Base-by-base conservation (phyloP, 148 eudicot species). In the Silene conica region DNA sequence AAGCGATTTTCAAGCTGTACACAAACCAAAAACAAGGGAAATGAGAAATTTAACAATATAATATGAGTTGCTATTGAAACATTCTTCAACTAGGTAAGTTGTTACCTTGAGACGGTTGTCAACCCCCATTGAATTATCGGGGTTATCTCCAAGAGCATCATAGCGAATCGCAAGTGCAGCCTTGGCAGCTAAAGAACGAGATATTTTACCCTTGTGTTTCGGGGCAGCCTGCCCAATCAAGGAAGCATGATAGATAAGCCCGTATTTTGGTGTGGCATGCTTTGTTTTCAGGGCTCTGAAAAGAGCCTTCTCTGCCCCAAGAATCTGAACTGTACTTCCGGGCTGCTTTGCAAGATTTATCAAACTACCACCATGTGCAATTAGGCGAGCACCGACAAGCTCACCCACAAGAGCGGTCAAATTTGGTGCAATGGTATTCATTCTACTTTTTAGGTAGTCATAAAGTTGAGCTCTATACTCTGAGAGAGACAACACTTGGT, bases 171-270 rank as follows among this genome's bases (percentile, higher is more conserved):
- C 98, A 73, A 94, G 63, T 58, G 97, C 92, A 71, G 96, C 68
- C 81, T 94, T 94, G 1, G 97, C 89, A 71, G 98, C 98, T 60
- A 94, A 96, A 15, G 98, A 94, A 18, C 98, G 88, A 46, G 98
- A 88, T 54, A 94, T 86, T 69, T 94, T 94, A 2, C 98, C 98
- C 81, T 94, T 94, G 75, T 88, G 86, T 79, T 94, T 94, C 2
- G 98, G 96, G 72, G 98, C 93, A 3, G 98, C 98, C 82, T 94
- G 97, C 25, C 98, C 98, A 84, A 94, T 87, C 57, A 94, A 74
- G 70, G 97, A 91, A 21, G 97, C 98, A 80, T 94, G 98, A 70
- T 91, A 94, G 8, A 94, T 91, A 72, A 94, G 97, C 38, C 98
- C 98, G 45, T 94, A 94, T 69, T 94, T 94, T 3, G 98, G 98